phyloP scores from a whole-genome alignment of 106 monocot species.

The Posidonia australis region DNA sequence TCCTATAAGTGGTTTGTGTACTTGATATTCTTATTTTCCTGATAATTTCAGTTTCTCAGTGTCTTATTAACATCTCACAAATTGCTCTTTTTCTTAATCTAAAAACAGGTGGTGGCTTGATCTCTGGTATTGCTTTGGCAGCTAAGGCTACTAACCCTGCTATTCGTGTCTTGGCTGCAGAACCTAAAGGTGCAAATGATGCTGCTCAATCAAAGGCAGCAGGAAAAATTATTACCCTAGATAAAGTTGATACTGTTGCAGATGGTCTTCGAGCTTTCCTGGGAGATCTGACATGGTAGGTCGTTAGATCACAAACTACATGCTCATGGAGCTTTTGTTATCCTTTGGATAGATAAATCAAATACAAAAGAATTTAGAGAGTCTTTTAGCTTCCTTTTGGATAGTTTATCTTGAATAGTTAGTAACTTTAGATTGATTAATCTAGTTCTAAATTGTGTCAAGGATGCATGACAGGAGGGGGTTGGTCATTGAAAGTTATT shows the following conservation, averaged over 20 bases:
- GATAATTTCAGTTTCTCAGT: background rate
- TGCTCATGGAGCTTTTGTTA: no score
- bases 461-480: no score
- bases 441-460: no score
- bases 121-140: constrained; percentile 80
- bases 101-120: constrained; percentile 73
- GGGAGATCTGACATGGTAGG: constrained; percentile 79
- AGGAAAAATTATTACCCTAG: constrained; percentile 50
- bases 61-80: background rate
- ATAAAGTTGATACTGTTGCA: constrained; percentile 72
- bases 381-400: no score
- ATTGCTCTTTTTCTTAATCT: background rate
- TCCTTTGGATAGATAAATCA: background rate
- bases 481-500: no score
- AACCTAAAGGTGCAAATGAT: constrained; percentile 92
- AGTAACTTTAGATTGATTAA: no score
- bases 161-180: constrained; percentile 72
- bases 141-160: constrained; percentile 86
- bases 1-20: constrained; percentile 78
- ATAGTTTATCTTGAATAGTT: no score
- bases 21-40: background rate
- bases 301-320: no score
- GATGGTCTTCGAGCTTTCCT: constrained; percentile 93
- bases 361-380: no score
- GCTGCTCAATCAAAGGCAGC: constrained; percentile 67